These are phyloP conservation scores for Elsinoe batatas DNA, from an alignment of 2,329 filamentous ascomycete species.

Conservation along the genomic window DNA sequence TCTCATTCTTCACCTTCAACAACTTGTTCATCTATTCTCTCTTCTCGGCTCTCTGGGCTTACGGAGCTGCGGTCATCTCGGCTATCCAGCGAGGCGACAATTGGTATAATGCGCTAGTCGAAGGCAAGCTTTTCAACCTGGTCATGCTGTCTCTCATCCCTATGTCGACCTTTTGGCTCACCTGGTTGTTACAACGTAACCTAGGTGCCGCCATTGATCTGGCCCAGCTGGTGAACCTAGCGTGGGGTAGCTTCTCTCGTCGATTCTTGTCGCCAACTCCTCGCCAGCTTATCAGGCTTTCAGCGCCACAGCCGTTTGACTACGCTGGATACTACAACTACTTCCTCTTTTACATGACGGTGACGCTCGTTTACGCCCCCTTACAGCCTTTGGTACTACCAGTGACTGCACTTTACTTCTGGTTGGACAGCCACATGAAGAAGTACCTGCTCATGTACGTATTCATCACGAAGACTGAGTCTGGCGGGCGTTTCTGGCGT, in stretches of 20 bases:
- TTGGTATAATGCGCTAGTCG: slow-evolving; percentile 58
- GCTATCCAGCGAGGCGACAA: slow-evolving; percentile 46
- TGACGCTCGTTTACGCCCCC: slow-evolving; percentile 72
- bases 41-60: slow-evolving; percentile 73
- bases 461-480: slow-evolving; percentile 94
- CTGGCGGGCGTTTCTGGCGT: slow-evolving; percentile 86
- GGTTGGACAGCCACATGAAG: slow-evolving; percentile 78
- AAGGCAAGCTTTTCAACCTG: slow-evolving; percentile 51
- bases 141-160: slow-evolving; percentile 67
- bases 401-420: slow-evolving; percentile 82
- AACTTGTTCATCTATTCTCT: slow-evolving; percentile 90
- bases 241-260: slow-evolving; percentile 75
- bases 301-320: slow-evolving; percentile 84
- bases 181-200: slow-evolving; percentile 85
- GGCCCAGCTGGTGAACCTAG: slow-evolving; percentile 74
- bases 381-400: slow-evolving; percentile 82
- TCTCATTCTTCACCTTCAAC: slow-evolving; percentile 95
- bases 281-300: slow-evolving; percentile 81
- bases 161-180: slow-evolving; percentile 87
- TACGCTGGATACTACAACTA: slow-evolving; percentile 98
- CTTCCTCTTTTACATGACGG: slow-evolving; percentile 87
- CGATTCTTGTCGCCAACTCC: slow-evolving; percentile 83
- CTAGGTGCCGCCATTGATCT: slow-evolving; percentile 88
- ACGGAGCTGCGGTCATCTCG: slow-evolving; percentile 56
- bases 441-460: slow-evolving; percentile 89